Base-by-base conservation (phyloP, 768 basidiomycete species). In the Leccinum boreale region DNA sequence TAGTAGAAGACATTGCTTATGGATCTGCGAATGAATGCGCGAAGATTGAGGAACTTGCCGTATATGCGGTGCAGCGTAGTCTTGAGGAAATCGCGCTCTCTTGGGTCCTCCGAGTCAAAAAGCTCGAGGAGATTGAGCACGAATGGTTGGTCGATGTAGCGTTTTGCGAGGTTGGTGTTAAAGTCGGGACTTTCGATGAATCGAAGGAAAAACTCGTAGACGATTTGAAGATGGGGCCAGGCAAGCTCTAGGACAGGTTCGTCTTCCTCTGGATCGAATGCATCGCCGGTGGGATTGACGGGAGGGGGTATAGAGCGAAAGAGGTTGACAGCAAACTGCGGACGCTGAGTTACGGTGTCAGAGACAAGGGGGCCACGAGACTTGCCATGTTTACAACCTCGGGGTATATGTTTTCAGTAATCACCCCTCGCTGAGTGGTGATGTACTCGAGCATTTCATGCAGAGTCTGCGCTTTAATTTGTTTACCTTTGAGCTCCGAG, bases 1-100 rank as follows among this genome's bases (percentile, higher is more conserved):
- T 95, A 88, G 83, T 97, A 98, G 74, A 99, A 99, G 67, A 99
- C 96, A 67, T 98, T 97, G 81, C 96, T 97, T 84, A 99, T 98
- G 57, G 96, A 98, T 58, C 97, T 87, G 55, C 97, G 90, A 68
- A 99, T 98, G 76, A 98, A 98, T 44, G 97, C 96, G 59, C 97
- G 94, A 46, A 98, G 85, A 72, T 95, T 97, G 67, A 98, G 86
- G 81, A 99, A 98, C 80, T 98, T 98, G 72, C 97, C 97, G 70
- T 99, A 99, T 74, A 99, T 98, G 58, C 97, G 89, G 73, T 99
- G 97, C 24, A 99, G 81, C 6, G 97, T 99, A 6, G 97, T 99
- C 79, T 99, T 99, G 67, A 99, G 85, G 74, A 99, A 99, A 72
- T 99, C 97, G 64, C 97, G 93, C 75, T 99, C 97, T 60, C 97